Percentiles rank a stretch among this genome's conserved stretches.
These are phyloP conservation scores for Agaricus blazei DNA, from an alignment of 768 basidiomycete genomes.

Conservation along the genomic window DNA sequence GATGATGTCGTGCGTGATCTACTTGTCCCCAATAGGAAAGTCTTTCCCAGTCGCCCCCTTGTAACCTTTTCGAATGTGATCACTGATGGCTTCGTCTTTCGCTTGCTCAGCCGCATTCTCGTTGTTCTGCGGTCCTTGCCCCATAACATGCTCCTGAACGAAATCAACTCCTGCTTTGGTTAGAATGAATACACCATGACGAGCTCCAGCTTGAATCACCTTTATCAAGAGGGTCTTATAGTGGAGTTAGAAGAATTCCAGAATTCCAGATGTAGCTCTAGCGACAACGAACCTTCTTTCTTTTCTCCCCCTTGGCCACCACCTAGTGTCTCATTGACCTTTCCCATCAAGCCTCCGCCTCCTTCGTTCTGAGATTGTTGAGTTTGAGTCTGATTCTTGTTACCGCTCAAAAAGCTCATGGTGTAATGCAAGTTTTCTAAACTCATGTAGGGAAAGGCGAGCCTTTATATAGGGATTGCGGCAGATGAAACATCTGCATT, in stretches of 20 bases:
- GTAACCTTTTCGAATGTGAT: slow-evolving; percentile 28
- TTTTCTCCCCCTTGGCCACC: slow-evolving; percentile 28
- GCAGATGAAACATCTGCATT: no score
- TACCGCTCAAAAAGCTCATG: slow-evolving; percentile 17
- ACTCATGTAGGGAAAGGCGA: not conserved
- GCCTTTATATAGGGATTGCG: no score
- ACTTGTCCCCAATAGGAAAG: slow-evolving; percentile 29
- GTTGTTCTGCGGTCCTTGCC: slow-evolving; percentile 33
- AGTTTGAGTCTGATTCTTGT: slow-evolving; percentile 6
- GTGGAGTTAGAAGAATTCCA: not conserved
- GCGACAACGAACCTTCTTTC: slow-evolving; percentile 25
- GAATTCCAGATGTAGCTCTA: not conserved
- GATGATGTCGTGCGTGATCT: slow-evolving; percentile 7
- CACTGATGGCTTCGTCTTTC: slow-evolving; percentile 39
- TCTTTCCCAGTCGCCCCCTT: slow-evolving; percentile 33
- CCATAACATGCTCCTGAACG: slow-evolving; percentile 32
- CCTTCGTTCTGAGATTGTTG: not conserved
- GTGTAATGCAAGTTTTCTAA: not conserved
- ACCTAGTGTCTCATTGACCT: slow-evolving; percentile 23
- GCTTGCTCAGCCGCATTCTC: slow-evolving; percentile 37
- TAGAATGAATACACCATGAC: not conserved
- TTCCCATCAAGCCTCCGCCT: slow-evolving; percentile 25
- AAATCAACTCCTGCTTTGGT: slow-evolving; percentile 29
- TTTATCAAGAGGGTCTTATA: slow-evolving; percentile 31
- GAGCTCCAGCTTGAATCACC: slow-evolving; percentile 12